Percentiles rank a stretch among this genome's conserved stretches.
Evolutionary conservation across 2,329 filamentous ascomycete genomes (phyloP).

Genomic region (Botrytis paeoniae): DNA sequence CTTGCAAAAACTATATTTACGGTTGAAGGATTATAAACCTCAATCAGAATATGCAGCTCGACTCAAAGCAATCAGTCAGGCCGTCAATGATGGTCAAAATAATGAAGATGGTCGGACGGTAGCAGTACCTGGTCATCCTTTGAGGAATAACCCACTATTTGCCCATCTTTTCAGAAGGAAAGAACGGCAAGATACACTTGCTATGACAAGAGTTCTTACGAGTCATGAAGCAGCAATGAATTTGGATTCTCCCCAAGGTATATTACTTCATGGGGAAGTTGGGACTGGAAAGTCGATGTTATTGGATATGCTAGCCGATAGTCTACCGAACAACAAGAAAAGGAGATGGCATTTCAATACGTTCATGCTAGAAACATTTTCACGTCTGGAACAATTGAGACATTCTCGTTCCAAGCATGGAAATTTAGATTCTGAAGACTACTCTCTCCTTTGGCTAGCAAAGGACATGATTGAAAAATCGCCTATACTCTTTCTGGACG

Average conservation of each 20-base stretch:
- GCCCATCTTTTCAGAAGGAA: constrained; percentile 57
- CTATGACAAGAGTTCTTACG: constrained; percentile 65
- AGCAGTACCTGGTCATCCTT: constrained; percentile 52
- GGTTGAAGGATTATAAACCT: constrained; percentile 76
- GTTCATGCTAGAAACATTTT: constrained; percentile 77
- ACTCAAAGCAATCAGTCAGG: constrained; percentile 56
- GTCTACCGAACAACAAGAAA: constrained; percentile 70
- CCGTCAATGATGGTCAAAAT: constrained; percentile 37
- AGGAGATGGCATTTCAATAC: constrained; percentile 80
- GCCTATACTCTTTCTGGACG: constrained; percentile 76
- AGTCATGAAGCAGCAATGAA: constrained; percentile 68
- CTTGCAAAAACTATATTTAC: constrained; percentile 71
- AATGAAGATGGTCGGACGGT: constrained; percentile 41
- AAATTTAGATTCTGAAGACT: constrained; percentile 24
- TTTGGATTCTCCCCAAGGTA: constrained; percentile 68
- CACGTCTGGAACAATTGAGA: constrained; percentile 66
- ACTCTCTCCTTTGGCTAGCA: constrained; percentile 63
- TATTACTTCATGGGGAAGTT: constrained; percentile 78
- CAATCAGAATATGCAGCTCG: constrained; percentile 65
- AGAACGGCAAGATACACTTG: constrained; percentile 54
- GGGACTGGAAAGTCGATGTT: constrained; percentile 84
- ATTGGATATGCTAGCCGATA: constrained; percentile 77
- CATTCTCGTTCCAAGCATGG: constrained; percentile 24
- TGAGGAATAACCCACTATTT: constrained; percentile 58
- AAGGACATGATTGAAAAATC: constrained; percentile 72